These are phyloP conservation scores for Raphanus raphanistrum DNA, from an alignment of 345 rosid genomes.

Conservation along the genomic window DNA sequence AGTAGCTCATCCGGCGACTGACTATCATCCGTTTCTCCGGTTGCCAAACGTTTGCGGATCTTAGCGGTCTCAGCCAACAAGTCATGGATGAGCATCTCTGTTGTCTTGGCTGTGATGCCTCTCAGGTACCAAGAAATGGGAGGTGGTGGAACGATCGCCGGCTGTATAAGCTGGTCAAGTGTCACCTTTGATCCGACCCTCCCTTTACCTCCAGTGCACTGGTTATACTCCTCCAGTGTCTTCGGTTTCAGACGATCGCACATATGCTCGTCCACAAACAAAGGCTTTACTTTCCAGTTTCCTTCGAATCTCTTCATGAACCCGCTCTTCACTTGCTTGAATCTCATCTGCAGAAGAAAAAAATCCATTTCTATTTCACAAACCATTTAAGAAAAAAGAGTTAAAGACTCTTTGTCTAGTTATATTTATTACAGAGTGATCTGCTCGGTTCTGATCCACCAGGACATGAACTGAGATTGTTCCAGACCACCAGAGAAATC, in stretches of 20 bases:
- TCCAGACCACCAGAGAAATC: constrained; percentile 96
- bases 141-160: constrained; percentile 74
- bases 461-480: constrained; percentile 79
- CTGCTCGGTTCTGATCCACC: constrained; percentile 78
- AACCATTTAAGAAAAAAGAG: neutral
- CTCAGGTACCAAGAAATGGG: constrained; percentile 95
- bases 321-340: constrained; percentile 79
- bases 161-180: constrained; percentile 84
- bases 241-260: constrained; percentile 74
- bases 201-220: constrained; percentile 71
- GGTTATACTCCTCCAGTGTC: constrained; percentile 64
- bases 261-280: constrained; percentile 65
- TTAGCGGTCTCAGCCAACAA: constrained; percentile 71
- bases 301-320: constrained; percentile 95
- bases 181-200: constrained; percentile 75
- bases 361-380: neutral
- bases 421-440: constrained; percentile 68
- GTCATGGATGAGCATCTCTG: constrained; percentile 78
- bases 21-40: constrained; percentile 13
- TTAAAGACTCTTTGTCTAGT: neutral
- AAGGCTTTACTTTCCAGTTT: constrained; percentile 75
- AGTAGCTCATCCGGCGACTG: constrained; percentile 17
- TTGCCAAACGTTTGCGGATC: constrained; percentile 47
- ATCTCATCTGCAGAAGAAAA: constrained; percentile 65
- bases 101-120: constrained; percentile 80